These are phyloP conservation scores for Chaetoceros tenuissimus DNA, from an alignment of 108 stramenopile genomes.

Conservation along the genomic window DNA sequence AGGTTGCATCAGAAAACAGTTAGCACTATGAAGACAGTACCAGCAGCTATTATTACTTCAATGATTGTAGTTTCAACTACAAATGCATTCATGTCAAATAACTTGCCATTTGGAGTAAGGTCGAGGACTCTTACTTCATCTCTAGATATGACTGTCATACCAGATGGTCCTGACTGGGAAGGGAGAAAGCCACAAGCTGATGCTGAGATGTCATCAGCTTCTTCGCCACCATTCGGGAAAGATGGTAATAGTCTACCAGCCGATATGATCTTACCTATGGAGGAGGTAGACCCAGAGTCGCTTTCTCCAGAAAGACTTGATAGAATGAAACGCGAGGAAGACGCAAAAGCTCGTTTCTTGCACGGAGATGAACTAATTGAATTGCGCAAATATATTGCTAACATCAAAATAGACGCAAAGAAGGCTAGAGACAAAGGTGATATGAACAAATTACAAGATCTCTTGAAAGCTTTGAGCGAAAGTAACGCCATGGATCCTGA, in stretches of 20 bases:
- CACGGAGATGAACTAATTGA: background rate
- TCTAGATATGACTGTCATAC: background rate
- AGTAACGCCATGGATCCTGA: slow-evolving; percentile 57
- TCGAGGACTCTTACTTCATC: background rate
- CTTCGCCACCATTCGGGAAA: background rate
- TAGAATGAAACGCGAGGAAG: background rate
- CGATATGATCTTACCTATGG: background rate
- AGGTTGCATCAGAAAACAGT: no score
- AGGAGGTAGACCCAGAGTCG: background rate
- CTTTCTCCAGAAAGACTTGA: background rate
- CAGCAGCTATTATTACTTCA: no score
- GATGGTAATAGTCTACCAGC: background rate
- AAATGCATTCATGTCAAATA: no score
- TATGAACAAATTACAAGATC: background rate
- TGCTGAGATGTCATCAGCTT: background rate
- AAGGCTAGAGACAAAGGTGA: background rate
- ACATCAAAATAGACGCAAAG: background rate
- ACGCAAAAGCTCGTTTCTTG: background rate
- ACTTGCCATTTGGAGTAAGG: no score
- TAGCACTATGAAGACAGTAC: no score
- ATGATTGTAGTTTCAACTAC: no score
- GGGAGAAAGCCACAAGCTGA: background rate
- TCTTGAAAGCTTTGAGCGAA: background rate
- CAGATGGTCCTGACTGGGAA: background rate
- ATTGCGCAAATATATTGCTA: background rate